Evolutionary conservation across 148 eudicot species (phyloP), one percentile per base, ranked within the genome.

Genomic region (Spergularia marina): DNA sequence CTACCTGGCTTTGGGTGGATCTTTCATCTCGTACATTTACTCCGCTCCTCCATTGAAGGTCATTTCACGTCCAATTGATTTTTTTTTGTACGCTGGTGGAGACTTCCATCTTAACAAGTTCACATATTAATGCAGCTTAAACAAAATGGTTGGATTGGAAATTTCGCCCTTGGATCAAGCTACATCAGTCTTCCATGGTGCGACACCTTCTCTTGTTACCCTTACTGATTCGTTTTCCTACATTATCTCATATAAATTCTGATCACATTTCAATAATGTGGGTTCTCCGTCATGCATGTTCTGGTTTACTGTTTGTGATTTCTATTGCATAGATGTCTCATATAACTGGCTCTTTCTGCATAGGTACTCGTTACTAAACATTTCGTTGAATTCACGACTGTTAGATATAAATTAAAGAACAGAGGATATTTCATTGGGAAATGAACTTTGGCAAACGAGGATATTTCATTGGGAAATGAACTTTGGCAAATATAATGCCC

Each of bases 41-140:
- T 95, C 98, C 21, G 97, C 98, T 70, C 98, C 98, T 74, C 97
- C 98, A 73, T 76, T 95, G 73, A 95, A 95, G 96, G 98, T 90
- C 76, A 80, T 74, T 59, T 56, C 56, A 65, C 59, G 74, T 34
- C 51, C 30, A 72, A 53, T 71, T 57, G 23, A 14, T 62, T 3
- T 44, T 44, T 44, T 44, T 53, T 78, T 34, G 52, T 25, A 17
- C 55, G 7, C 53, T 74, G 63, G 16, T 51, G 18, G 65, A 62
- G 73, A 56, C 64, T 58, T 20, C 34, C 15, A 34, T n/a, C 76
- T 80, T 34, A 79, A 65, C 57, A 54, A 60, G 30, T 56, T 41
- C 25, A 57, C 16, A 4, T 75, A 17, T 18, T 77, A 15, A 52
- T 81, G 84, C 91, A 95, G 98, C 98, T 95, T 83, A 95, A 95